Base-by-base conservation (phyloP, 2,329 filamentous ascomycete species). In the Alternaria sp. region DNA sequence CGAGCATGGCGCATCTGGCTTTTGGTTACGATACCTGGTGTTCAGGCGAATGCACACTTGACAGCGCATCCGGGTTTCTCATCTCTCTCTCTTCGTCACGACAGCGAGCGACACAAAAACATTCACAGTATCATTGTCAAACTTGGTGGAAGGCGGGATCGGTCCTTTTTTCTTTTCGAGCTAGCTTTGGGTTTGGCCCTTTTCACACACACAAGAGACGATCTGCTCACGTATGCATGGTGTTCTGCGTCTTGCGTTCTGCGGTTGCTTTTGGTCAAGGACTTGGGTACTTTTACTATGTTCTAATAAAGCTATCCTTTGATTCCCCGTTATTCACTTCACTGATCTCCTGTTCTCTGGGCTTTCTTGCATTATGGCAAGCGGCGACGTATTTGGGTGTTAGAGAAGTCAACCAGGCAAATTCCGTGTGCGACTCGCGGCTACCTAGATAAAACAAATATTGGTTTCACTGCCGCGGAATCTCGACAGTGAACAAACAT, bases 191-290 rank as follows among this genome's bases (percentile, higher is more conserved):
- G 20, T 40, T 20, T 46, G n/a, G 28, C 49, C 18, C 28, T 46
- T 56, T 34, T 22, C 32, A 36, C 18, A 41, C 18, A 34, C 22
- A 51, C 57, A 51, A 51, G 53, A 51, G 48, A 60, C 22, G 57
- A 60, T 50, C n/a, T 34, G 54, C 28, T 60, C 44, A 57, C 34
- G 57, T 57, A 51, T 60, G 57, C 57, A 57, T 57, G 53, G 57
- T 51, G 57, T 60, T 60, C 38, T 60, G 53, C 45, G 53, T 57
- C 51, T 22, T 55, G 56, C 43, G 56, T 54, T 59, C 44, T 51
- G 53, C 41, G 18, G 32, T 27, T 52, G 34, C n/a, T 41, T 50
- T 22, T n/a, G 16, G 32, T 28, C 44, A 30, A 32, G 32, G 16
- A 12, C 44, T 45, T 22, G 32, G 20, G 27, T 41, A 51, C 32